Evolutionary conservation across 129 eudicot genomes (phyloP).

Genomic region (Lactuca saligna): DNA sequence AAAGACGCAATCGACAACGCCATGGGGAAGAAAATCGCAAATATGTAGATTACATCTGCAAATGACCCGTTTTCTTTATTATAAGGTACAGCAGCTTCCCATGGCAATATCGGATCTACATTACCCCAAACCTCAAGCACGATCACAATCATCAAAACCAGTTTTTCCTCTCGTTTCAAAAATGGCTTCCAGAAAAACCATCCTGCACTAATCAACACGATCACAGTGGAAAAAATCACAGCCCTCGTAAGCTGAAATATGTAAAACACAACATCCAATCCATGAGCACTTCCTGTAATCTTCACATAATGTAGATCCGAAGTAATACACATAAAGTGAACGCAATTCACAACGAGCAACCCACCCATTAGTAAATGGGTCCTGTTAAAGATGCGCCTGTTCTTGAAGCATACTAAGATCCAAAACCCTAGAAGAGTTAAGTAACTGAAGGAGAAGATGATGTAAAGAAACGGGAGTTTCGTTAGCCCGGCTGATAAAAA

Average conservation of each 20-base stretch:
- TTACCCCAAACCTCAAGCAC: constrained; percentile 88
- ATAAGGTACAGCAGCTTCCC: constrained; percentile 76
- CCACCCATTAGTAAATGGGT: constrained; percentile 77
- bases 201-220: constrained; percentile 88
- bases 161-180: constrained; percentile 90
- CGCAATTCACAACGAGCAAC: constrained; percentile 63
- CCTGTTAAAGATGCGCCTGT: constrained; percentile 61
- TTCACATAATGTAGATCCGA: constrained; percentile 92
- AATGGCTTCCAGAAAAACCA: constrained; percentile 96
- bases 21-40: constrained; percentile 86
- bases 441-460: constrained; percentile 48
- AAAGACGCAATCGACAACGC: constrained; percentile 92
- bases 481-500: constrained; percentile 71
- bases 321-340: constrained; percentile 83
- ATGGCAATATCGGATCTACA: constrained; percentile 78
- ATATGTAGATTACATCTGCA: constrained; percentile 86
- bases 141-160: constrained; percentile 94
- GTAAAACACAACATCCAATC: constrained; percentile 95
- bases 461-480: constrained; percentile 65
- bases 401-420: constrained; percentile 43
- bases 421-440: constrained; percentile 59
- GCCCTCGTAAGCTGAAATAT: constrained; percentile 82
- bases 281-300: constrained; percentile 88
- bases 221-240: constrained; percentile 83
- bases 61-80: constrained; percentile 86